phyloP scores from a whole-genome alignment of 106 monocot genomes.

The Dendrobium officinale region DNA sequence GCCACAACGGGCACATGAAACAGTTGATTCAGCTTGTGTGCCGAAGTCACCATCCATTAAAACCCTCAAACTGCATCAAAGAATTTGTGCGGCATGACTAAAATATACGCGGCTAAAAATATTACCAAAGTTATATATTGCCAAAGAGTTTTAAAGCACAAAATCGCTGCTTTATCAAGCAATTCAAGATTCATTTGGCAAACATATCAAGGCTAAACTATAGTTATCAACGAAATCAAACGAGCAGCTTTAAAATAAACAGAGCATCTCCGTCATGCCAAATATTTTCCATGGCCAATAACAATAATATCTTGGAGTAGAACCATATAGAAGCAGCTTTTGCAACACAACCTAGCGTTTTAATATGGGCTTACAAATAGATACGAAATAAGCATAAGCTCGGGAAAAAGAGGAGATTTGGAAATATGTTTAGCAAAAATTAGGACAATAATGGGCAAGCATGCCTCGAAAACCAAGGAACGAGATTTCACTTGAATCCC shows the following conservation, averaged over 20 bases:
- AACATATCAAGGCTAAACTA: background rate
- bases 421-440: background rate
- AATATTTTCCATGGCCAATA: background rate
- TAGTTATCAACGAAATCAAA: background rate
- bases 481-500: background rate
- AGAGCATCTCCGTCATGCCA: background rate
- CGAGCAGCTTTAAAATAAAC: background rate
- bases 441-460: background rate
- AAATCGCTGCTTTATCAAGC: background rate
- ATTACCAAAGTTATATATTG: background rate
- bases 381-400: background rate
- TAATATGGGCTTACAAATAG: background rate
- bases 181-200: background rate
- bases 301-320: background rate
- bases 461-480: background rate
- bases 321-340: background rate
- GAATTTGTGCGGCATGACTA: background rate
- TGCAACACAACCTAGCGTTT: background rate
- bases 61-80: background rate
- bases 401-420: no score
- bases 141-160: background rate
- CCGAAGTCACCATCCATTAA: constrained; percentile 27
- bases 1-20: constrained; percentile 34
- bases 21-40: constrained; percentile 5
- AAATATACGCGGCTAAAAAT: background rate